Conservation (phyloP, 148 eudicot genomes). For the Suaeda aralocaspica region DNA sequence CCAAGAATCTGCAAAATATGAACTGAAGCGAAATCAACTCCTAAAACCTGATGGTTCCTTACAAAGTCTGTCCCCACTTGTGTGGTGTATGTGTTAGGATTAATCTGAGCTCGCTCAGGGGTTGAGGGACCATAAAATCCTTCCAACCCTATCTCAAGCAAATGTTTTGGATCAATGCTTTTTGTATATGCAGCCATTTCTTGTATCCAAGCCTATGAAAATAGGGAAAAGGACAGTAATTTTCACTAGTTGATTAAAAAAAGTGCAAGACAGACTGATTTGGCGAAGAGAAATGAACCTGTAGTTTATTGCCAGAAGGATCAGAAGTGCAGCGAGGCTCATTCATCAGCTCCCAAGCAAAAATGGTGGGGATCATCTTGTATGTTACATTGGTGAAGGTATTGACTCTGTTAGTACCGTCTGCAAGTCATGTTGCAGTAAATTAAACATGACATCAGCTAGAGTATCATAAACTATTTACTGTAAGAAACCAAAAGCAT, state of each 20-base stretch:
- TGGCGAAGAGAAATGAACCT: constrained; percentile 36
- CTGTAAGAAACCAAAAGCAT: too few relatives aligned
- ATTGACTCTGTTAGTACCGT: constrained; percentile 67
- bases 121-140: constrained; percentile 89
- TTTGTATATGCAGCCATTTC: constrained; percentile 83
- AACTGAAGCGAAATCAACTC: constrained; percentile 87
- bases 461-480: too few relatives aligned
- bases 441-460: neutral
- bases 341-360: constrained; percentile 87
- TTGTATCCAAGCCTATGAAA: constrained; percentile 66
- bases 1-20: constrained; percentile 79
- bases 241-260: neutral
- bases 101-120: constrained; percentile 44
- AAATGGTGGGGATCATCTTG: constrained; percentile 90
- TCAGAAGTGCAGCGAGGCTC: constrained; percentile 73
- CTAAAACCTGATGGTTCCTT: constrained; percentile 70
- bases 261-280: neutral
- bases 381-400: constrained; percentile 68
- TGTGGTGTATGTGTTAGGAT: constrained; percentile 56
- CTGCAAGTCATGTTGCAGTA: constrained; percentile 30
- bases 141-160: constrained; percentile 76
- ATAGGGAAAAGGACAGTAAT: constrained; percentile 6
- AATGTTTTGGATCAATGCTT: constrained; percentile 70
- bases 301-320: constrained; percentile 66
- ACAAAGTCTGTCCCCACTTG: constrained; percentile 81